These are phyloP conservation scores for Ramalina intermedia DNA, from an alignment of 495 filamentous ascomycete genomes.

Conservation along the genomic window DNA sequence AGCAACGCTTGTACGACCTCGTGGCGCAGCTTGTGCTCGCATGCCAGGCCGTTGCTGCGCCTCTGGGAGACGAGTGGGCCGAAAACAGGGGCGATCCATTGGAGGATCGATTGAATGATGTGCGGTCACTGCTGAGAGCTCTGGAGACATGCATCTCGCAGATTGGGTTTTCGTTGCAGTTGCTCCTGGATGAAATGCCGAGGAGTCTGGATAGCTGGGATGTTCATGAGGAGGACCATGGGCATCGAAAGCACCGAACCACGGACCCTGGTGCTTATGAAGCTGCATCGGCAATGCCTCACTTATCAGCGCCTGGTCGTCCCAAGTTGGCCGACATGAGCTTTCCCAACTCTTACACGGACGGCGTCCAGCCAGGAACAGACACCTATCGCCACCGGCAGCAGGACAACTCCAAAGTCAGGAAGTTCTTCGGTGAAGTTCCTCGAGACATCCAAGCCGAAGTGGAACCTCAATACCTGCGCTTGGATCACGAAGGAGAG, in stretches of 20 bases:
- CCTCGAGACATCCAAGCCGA: slow-evolving; percentile 42
- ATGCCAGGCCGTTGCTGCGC: slow-evolving; percentile 77
- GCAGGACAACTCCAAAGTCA: slow-evolving; percentile 59
- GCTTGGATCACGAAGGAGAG: slow-evolving; percentile 80
- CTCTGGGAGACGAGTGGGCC: slow-evolving; percentile 89
- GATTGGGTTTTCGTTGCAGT: slow-evolving; percentile 71
- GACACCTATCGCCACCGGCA: slow-evolving; percentile 51
- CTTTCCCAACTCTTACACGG: slow-evolving; percentile 51
- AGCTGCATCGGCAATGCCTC: slow-evolving; percentile 30
- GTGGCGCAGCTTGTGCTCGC: slow-evolving; percentile 76
- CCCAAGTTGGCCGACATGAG: slow-evolving; percentile 52
- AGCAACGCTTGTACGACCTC: slow-evolving; percentile 83
- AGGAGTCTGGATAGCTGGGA: not conserved
- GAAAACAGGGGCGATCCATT: slow-evolving; percentile 79
- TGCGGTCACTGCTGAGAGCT: slow-evolving; percentile 58
- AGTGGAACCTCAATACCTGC: slow-evolving; percentile 69
- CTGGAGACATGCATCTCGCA: slow-evolving; percentile 78
- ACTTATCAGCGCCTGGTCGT: slow-evolving; percentile 28
- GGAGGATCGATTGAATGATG: slow-evolving; percentile 72
- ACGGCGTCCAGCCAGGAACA: slow-evolving; percentile 42
- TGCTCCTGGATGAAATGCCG: slow-evolving; percentile 68
- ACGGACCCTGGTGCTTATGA: slow-evolving; percentile 10
- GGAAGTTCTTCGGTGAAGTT: slow-evolving; percentile 80
- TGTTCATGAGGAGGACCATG: slow-evolving; percentile 17
- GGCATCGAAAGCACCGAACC: slow-evolving; percentile 10